Base-by-base conservation (phyloP, 2,329 filamentous ascomycete species). In the Phialocephala subalpina region DNA sequence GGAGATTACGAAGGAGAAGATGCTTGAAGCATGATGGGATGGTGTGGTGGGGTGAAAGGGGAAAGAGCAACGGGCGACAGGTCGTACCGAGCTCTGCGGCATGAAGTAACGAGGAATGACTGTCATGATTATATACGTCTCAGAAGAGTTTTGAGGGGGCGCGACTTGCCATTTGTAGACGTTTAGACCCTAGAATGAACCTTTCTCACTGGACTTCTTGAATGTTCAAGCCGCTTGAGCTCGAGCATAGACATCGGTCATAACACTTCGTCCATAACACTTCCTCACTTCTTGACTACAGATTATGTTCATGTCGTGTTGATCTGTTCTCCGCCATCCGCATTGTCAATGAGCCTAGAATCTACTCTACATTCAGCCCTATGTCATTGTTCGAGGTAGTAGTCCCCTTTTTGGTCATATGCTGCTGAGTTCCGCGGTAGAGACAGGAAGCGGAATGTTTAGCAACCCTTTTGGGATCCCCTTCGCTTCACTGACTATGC, bases 391-490 rank as follows among this genome's bases (percentile, higher is more conserved):
- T 49, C n/a, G 20, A 49, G 45, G 45, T 22, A 11, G 4, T 49
- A 25, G 1, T 49, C 1, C 11, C n/a, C 45, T 25, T 25, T 27
- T 25, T 20, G n/a, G 20, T 53, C 49, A 33, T 11, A 53, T 53
- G 49, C 7, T 29, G 22, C 3, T 29, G 25, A 11, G 12, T 53
- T 11, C 3, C 3, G 22, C 29, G 49, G 49, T 53, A 53, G 49
- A 22, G 49, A 53, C 5, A 2, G 3, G 25, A 11, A 18, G 25
- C 49, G 25, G 27, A 33, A 53, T 1, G 49, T 3, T 33, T 53
- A 53, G 49, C 49, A 25, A 53, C 8, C 49, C n/a, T n/a, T n/a
- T n/a, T n/a, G n/a, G n/a, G n/a, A n/a, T n/a, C 49, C 25, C 49
- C 27, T 53, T 29, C 27, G n/a, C n/a, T n/a, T n/a, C n/a, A n/a